Evolutionary conservation across 805 yeast species (phyloP).

Genomic region (Wickerhamomyces bovis): DNA sequence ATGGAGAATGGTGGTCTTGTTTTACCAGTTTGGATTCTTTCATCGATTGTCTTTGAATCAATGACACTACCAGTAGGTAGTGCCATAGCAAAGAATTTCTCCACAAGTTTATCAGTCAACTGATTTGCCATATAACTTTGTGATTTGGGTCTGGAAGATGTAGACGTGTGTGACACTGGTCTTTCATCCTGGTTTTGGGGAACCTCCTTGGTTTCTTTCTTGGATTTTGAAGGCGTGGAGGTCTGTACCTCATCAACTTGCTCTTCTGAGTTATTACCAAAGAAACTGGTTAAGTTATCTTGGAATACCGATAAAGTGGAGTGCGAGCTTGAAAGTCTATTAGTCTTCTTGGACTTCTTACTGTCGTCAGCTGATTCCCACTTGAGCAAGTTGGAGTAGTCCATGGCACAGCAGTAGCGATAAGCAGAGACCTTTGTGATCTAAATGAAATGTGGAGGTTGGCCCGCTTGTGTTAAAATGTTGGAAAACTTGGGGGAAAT

Average conservation of each 20-base stretch:
- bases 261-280: conserved; percentile 2
- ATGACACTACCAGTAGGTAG: conserved; percentile 55
- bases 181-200: background rate
- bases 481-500: background rate
- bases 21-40: conserved; percentile 54
- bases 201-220: conserved; percentile 2
- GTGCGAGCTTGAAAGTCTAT: background rate
- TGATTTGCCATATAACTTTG: conserved; percentile 6
- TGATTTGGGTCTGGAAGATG: background rate
- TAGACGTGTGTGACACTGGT: background rate
- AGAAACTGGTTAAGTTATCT: conserved; percentile 12
- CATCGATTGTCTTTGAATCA: conserved; percentile 38
- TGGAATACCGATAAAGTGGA: conserved; percentile 15
- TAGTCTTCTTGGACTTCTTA: conserved; percentile 3
- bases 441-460: too few species aligned
- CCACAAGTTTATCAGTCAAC: conserved; percentile 66
- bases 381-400: conserved; percentile 26
- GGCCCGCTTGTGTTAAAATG: too few species aligned
- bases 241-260: background rate
- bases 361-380: conserved; percentile 15
- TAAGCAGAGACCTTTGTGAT: too few species aligned
- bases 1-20: conserved; percentile 65
- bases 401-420: conserved; percentile 16
- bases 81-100: conserved; percentile 64
- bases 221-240: conserved; percentile 1